Evolutionary conservation across 441 rosid species (phyloP), one percentile per base, ranked within the genome.

Genomic region (Omphalea diandra): DNA sequence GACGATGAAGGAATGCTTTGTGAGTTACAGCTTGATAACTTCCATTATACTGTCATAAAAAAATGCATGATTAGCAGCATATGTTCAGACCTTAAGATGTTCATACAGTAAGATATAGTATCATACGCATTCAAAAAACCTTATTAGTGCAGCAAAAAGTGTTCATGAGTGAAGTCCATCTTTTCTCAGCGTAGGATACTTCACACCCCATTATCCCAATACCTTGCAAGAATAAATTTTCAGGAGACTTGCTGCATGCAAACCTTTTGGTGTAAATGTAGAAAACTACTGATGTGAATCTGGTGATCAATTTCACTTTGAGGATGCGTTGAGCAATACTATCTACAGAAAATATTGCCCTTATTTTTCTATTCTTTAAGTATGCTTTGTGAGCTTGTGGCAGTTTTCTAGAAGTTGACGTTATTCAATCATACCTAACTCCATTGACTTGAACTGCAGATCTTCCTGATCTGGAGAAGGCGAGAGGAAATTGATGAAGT

Each of bases 391-490:
- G 41, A 47, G 18, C 12, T 15, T 1, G 3, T 63, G 56, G 29
- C 29, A n/a, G n/a, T n/a, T n/a, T n/a, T n/a, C n/a, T n/a, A n/a
- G n/a, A n/a, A n/a, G n/a, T n/a, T n/a, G n/a, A n/a, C n/a, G n/a
- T n/a, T n/a, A n/a, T n/a, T n/a, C n/a, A n/a, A n/a, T n/a, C 24
- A 20, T 46, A n/a, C 35, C 8, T 4, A 49, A 12, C 24, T 7
- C 10, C 26, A 9, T 40, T 38, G 0, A 40, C 63, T 36, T 73
- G 53, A 38, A 36, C 53, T 71, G 79, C 89, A 94, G 98, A 94
- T 83, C 94, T 94, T 73, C 98, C 97, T 32, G 98, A 94, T 80
- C 77, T 94, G 87, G 98, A 91, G 75, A 94, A 88, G 89, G 95
- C 88, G 41, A 84, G 88, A 77, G 87, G 86, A 78, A 84, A 69